These are phyloP conservation scores for Kockiozyma suomiensis DNA, from an alignment of 805 yeast genomes.

Conservation along the genomic window DNA sequence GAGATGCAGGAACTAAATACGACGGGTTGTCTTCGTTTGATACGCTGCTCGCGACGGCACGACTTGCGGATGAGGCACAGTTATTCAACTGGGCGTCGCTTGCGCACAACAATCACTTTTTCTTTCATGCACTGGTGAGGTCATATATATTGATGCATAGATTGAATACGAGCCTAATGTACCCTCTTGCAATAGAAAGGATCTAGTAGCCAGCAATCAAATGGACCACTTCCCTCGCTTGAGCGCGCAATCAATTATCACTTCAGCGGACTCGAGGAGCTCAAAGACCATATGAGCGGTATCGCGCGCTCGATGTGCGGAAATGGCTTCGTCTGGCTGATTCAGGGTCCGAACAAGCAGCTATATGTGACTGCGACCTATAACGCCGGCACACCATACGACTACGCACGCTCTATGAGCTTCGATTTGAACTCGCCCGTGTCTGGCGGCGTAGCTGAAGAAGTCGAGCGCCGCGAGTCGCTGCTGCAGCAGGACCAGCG, in stretches of 20 bases:
- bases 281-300: conserved; percentile 67
- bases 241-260: conserved; percentile 54
- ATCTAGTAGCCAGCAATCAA: conserved; percentile 1
- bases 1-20: conserved; percentile 22
- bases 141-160: background rate
- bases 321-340: conserved; percentile 89
- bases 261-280: conserved; percentile 78
- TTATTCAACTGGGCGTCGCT: conserved; percentile 89
- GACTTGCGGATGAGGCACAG: conserved; percentile 64
- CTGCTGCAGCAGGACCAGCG: conserved; percentile 48
- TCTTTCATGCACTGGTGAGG: conserved; percentile 47
- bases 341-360: conserved; percentile 55
- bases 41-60: conserved; percentile 56
- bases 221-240: conserved; percentile 31
- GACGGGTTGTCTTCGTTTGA: conserved; percentile 33
- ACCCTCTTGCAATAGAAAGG: conserved; percentile 6
- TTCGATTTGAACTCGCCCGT: conserved; percentile 77
- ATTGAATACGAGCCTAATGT: background rate
- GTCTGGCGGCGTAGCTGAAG: conserved; percentile 35
- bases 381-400: conserved; percentile 83
- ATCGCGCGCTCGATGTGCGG: conserved; percentile 78
- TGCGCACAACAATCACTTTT: conserved; percentile 88
- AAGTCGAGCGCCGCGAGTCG: background rate
- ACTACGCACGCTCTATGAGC: conserved; percentile 59
- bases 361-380: conserved; percentile 80